Conservation (phyloP, 2,329 filamentous ascomycete genomes). For the Cytospora chrysosperma region DNA sequence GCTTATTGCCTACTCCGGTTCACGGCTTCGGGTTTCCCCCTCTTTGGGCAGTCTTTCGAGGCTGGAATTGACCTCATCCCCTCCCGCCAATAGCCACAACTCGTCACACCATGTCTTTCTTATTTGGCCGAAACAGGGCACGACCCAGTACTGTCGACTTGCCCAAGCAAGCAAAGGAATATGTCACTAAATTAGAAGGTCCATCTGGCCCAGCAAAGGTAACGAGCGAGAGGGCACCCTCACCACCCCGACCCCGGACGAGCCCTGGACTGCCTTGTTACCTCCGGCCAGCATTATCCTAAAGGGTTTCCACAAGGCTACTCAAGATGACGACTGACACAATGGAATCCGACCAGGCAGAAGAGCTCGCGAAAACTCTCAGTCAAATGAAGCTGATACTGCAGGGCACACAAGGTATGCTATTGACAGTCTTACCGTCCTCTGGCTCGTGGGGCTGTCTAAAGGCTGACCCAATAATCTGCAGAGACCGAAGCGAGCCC, state of each 20-base stretch:
- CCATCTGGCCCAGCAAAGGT: slow-evolving; percentile 47
- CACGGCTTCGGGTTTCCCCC: slow-evolving; percentile 5
- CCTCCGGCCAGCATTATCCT: not conserved
- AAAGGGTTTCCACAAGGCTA: not conserved
- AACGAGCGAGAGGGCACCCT: not conserved
- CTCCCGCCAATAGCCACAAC: slow-evolving; percentile 5
- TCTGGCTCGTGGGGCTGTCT: not conserved
- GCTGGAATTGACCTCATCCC: slow-evolving; percentile 6
- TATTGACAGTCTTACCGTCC: not conserved
- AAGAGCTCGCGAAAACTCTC: slow-evolving; percentile 83
- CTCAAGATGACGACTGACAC: slow-evolving; percentile 18
- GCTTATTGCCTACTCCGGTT: not conserved
- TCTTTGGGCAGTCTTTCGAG: slow-evolving; percentile 16
- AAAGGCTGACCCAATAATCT: not conserved
- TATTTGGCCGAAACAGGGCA: slow-evolving; percentile 54
- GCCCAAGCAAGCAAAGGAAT: slow-evolving; percentile 55
- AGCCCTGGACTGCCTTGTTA: not conserved
- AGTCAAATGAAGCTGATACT: slow-evolving; percentile 89
- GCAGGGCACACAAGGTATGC: slow-evolving; percentile 83
- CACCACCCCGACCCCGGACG: not conserved
- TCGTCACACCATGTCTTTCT: slow-evolving; percentile 44
- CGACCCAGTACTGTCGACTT: slow-evolving; percentile 53
- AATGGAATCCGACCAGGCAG: slow-evolving; percentile 55
- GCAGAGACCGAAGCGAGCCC: slow-evolving; percentile 82
- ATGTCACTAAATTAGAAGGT: slow-evolving; percentile 52